Conservation (phyloP, 176 grass and related monocot genomes). For the Aegilops longissima region DNA sequence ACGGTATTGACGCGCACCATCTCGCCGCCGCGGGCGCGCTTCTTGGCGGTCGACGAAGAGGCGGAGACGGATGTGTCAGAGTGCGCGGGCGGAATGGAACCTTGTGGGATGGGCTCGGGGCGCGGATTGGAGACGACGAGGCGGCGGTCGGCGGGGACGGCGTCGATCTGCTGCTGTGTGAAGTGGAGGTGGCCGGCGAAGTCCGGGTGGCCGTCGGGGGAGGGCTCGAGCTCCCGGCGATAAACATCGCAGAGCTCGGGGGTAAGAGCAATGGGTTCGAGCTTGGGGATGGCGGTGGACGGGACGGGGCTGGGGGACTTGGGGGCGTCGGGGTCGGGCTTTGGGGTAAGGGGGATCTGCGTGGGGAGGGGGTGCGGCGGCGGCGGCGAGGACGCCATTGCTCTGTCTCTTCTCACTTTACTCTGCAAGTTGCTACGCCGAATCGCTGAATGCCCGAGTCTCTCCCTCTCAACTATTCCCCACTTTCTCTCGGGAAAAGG, state of each 20-base stretch:
- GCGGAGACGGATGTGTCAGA: neutral
- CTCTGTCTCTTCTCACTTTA: neutral
- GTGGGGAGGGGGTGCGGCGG: neutral
- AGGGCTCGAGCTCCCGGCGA: slow-evolving; percentile 23
- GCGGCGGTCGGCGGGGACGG: neutral
- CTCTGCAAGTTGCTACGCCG: neutral
- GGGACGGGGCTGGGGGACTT: neutral
- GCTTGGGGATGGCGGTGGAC: slow-evolving; percentile 34
- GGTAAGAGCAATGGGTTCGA: slow-evolving; percentile 29
- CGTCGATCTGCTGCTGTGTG: slow-evolving; percentile 21
- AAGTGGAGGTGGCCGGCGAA: slow-evolving; percentile 22
- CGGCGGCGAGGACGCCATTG: slow-evolving; percentile 26
- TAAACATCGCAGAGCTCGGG: slow-evolving; percentile 20
- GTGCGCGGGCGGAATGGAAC: neutral
- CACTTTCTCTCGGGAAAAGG: neutral
- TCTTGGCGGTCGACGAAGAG: slow-evolving; percentile 38
- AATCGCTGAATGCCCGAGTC: neutral
- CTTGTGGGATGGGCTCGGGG: neutral
- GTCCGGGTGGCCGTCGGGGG: slow-evolving; percentile 26
- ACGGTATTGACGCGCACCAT: slow-evolving; percentile 64
- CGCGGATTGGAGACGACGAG: neutral
- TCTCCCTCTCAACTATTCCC: neutral
- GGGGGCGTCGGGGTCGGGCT: slow-evolving; percentile 23
- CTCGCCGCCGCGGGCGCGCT: slow-evolving; percentile 44
- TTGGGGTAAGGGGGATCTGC: slow-evolving; percentile 15